phyloP scores from a whole-genome alignment of 306 rosid genomes.

The Castanea sativa region DNA sequence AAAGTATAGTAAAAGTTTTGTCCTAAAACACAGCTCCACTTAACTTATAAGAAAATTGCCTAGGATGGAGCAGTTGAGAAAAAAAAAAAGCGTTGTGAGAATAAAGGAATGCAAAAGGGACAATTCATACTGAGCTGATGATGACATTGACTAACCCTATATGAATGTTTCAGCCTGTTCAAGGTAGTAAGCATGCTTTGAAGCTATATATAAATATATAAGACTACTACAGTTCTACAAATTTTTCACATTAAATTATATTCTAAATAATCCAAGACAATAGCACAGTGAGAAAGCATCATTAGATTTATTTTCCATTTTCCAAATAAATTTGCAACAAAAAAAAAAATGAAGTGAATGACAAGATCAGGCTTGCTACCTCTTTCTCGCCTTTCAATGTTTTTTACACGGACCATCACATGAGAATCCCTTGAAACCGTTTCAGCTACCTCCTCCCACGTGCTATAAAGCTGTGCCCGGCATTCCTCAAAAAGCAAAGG shows the following conservation, averaged over 20 bases:
- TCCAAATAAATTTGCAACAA: background rate
- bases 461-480: conserved; percentile 94
- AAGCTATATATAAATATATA: background rate
- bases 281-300: background rate
- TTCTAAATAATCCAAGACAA: background rate
- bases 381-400: conserved; percentile 91
- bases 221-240: background rate
- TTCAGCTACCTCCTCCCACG: conserved; percentile 94
- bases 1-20: background rate
- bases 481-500: conserved; percentile 99
- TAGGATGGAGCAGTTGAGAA: background rate
- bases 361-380: conserved; percentile 41
- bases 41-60: background rate
- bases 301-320: background rate
- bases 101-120: background rate
- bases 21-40: background rate
- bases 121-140: background rate
- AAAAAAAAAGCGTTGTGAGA: background rate
- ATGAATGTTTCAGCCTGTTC: background rate
- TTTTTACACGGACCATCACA: conserved; percentile 82
- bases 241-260: background rate
- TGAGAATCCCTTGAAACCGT: conserved; percentile 82
- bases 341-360: conserved; percentile 15
- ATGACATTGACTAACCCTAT: background rate
- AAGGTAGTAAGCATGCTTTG: background rate